Evolutionary conservation across 495 filamentous ascomycete species (phyloP), one percentile per base, ranked within the genome.

Genomic region (Tuber indicum): DNA sequence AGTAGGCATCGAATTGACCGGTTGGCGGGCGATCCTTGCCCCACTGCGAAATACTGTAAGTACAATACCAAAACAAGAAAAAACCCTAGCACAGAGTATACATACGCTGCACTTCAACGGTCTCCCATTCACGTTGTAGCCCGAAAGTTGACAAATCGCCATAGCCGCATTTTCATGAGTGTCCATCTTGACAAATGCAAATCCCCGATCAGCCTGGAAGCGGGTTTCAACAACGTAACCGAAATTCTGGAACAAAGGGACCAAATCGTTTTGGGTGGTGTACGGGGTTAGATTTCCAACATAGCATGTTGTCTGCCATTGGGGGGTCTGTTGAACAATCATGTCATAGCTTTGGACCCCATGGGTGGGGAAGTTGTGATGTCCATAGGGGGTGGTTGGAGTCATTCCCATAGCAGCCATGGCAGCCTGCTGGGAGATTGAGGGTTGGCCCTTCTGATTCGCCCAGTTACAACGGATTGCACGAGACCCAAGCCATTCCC

Each of bases 391-490:
- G 23, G 94, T 97, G 71, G 94, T 97, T 36, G 96, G 96, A 21
- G 96, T 97, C 94, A 99, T 96, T 83, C 96, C 96, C 93, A 98
- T 97, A 66, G 93, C 92, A 73, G 92, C 92, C 93, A 99, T 95
- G 44, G 94, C 93, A 84, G 96, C 92, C 85, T 98, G 96, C 86
- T 99, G 96, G 70, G 94, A 93, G 82, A 98, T 97, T 1, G 96
- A 98, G 70, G 96, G 96, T 83, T 99, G 96, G 52, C 96, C 96
- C 88, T 99, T 99, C 85, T 99, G 96, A 86, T 99, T 99, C 73
- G 96, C 96, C 96, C 96, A 99, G 87, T 99, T 99, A 89, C 95
- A 98, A 77, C 96, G 93, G 84, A 99, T 99, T 6, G 96, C 96
- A 73, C 96, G 94, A 78, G 96, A 98, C 72, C 96, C 96, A 73